Evolutionary conservation across 306 rosid species (phyloP).

Genomic region (Casuarina cunninghamiana): DNA sequence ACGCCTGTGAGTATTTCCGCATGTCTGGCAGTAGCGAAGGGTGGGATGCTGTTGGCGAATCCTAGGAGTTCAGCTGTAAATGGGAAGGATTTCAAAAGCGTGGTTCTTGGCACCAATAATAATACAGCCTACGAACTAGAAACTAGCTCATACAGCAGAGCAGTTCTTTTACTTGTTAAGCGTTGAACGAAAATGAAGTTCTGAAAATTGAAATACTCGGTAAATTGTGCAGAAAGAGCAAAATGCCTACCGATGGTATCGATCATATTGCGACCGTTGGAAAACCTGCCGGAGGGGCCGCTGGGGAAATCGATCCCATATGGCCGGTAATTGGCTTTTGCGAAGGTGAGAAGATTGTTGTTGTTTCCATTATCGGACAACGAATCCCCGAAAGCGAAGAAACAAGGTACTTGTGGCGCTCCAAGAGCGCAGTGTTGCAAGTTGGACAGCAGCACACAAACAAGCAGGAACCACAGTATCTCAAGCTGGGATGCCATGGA

Average conservation of each 20-base stretch:
- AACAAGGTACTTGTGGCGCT: conserved; percentile 21
- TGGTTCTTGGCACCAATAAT: too few species aligned
- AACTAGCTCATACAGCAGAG: too few species aligned
- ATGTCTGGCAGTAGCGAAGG: background rate
- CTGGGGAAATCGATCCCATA: conserved; percentile 31
- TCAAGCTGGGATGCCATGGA: background rate
- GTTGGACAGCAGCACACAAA: background rate
- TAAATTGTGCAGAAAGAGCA: background rate
- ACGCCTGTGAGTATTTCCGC: background rate
- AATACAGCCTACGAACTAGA: too few species aligned
- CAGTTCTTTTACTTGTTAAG: too few species aligned
- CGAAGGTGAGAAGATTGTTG: background rate
- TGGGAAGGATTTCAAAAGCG: background rate
- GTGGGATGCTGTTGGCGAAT: background rate
- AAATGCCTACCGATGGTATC: background rate
- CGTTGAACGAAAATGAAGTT: too few species aligned
- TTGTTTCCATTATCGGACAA: conserved; percentile 30
- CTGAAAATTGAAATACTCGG: too few species aligned
- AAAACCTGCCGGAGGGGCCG: conserved; percentile 12
- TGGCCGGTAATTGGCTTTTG: conserved; percentile 25
- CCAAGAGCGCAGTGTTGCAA: background rate
- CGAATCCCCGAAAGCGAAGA: conserved; percentile 35
- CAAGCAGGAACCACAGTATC: background rate
- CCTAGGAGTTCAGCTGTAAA: conserved; percentile 1
- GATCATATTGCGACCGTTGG: conserved; percentile 8